Conservation (phyloP, 192 early-diverging fungal genomes). For the Podila clonocystis region DNA sequence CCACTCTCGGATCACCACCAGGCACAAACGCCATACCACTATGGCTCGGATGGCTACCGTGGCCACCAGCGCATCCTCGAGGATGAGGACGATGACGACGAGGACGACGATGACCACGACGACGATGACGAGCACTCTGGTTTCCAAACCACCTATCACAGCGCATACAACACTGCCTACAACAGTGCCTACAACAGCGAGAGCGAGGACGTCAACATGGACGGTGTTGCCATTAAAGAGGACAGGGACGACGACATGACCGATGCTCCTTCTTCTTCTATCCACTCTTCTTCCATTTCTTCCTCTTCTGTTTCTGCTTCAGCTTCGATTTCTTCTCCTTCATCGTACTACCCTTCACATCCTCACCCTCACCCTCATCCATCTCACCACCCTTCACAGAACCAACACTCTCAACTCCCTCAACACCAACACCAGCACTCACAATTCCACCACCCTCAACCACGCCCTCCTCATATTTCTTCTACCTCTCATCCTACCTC, state of each 20-base stretch:
- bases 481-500: not conserved
- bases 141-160: slow-evolving; percentile 24
- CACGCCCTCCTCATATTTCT: slow-evolving; percentile 4
- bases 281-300: not conserved
- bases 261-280: slow-evolving; percentile 23
- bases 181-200: slow-evolving; percentile 48
- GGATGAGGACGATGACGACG: slow-evolving; percentile 28
- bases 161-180: slow-evolving; percentile 35
- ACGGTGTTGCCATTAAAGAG: slow-evolving; percentile 31
- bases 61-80: slow-evolving; percentile 18
- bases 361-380: slow-evolving; percentile 1
- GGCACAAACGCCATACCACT: not conserved
- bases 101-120: slow-evolving; percentile 30
- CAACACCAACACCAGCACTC: slow-evolving; percentile 11
- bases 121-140: slow-evolving; percentile 34
- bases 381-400: not conserved
- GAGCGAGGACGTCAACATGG: slow-evolving; percentile 47
- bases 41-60: slow-evolving; percentile 9
- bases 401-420: slow-evolving; percentile 11
- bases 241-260: slow-evolving; percentile 37
- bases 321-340: not conserved
- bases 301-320: slow-evolving; percentile 9
- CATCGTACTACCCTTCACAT: slow-evolving; percentile 2
- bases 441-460: slow-evolving; percentile 3
- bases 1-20: not conserved